Evolutionary conservation across 441 rosid species (phyloP).

Genomic region (Populus hybrid): DNA sequence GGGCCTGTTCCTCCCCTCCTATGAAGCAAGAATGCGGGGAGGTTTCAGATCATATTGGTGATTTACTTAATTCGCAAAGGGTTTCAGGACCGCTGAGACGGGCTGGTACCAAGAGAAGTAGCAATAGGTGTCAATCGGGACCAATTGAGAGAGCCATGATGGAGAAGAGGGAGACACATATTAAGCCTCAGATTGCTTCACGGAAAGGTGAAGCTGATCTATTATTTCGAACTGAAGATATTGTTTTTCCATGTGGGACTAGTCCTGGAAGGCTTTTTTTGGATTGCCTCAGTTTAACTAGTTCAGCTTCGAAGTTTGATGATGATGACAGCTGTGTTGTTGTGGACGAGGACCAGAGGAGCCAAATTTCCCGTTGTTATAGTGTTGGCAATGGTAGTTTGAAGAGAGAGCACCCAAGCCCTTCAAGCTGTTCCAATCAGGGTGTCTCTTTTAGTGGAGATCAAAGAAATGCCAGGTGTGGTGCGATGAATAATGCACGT

Average conservation of each 20-base stretch:
- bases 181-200: constrained; percentile 36
- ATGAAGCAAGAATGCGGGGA: constrained; percentile 26
- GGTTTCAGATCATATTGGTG: constrained; percentile 26
- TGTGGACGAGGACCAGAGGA: constrained; percentile 33
- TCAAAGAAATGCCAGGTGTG: constrained; percentile 24
- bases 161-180: constrained; percentile 29
- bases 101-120: constrained; percentile 44
- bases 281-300: constrained; percentile 77
- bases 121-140: constrained; percentile 33
- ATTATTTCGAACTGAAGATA: constrained; percentile 53
- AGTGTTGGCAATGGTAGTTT: constrained; percentile 32
- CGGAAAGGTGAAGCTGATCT: constrained; percentile 44
- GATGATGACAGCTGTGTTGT: constrained; percentile 33
- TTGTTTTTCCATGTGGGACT: constrained; percentile 66
- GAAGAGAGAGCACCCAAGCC: constrained; percentile 28
- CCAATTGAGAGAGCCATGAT: constrained; percentile 21
- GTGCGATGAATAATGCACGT: constrained; percentile 25
- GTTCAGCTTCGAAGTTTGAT: constrained; percentile 54
- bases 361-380: constrained; percentile 47
- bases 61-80: constrained; percentile 12
- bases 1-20: constrained; percentile 21
- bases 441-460: constrained; percentile 32
- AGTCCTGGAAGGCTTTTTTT: constrained; percentile 79
- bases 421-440: constrained; percentile 30
- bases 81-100: constrained; percentile 44